Evolutionary conservation across 805 yeast species (phyloP).

Genomic region (Danielozyma ontarioensis): DNA sequence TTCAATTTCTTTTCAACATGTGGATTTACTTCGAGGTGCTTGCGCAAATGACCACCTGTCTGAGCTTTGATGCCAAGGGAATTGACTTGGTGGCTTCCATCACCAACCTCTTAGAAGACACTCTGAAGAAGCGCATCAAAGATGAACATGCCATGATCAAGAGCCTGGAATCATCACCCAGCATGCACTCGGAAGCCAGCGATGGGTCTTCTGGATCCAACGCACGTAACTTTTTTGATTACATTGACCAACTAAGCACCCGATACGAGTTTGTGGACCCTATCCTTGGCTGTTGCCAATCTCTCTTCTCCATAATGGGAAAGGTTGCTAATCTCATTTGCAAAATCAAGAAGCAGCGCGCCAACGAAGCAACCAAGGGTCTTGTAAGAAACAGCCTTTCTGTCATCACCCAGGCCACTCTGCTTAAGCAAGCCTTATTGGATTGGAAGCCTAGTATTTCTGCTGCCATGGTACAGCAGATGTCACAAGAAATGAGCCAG

Average conservation of each 20-base stretch:
- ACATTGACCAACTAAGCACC: conserved; percentile 31
- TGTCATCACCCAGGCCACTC: conserved; percentile 51
- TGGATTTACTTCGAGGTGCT: conserved; percentile 67
- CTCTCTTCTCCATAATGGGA: conserved; percentile 59
- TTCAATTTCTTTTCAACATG: conserved; percentile 54
- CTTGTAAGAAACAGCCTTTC: conserved; percentile 37
- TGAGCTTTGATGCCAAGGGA: conserved; percentile 40
- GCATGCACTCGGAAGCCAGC: not conserved
- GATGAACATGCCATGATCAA: conserved; percentile 4
- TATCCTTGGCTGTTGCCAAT: conserved; percentile 61
- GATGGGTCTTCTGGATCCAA: conserved; percentile 1
- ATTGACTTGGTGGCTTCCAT: conserved; percentile 38
- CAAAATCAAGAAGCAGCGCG: conserved; percentile 36
- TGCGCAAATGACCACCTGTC: conserved; percentile 57
- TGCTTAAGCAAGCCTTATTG: conserved; percentile 46
- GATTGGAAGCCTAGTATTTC: conserved; percentile 52
- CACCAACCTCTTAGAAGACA: conserved; percentile 24
- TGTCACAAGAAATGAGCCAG: conserved; percentile 9
- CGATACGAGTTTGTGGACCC: conserved; percentile 52
- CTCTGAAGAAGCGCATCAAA: conserved; percentile 12
- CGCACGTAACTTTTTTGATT: conserved; percentile 30
- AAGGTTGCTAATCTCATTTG: conserved; percentile 54
- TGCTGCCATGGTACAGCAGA: conserved; percentile 25
- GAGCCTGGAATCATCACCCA: conserved; percentile 3
- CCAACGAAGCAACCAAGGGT: conserved; percentile 6